Percentiles rank a stretch among this genome's conserved stretches.
Evolutionary conservation across 441 rosid genomes (phyloP).

Genomic region (Mallotus repandus): DNA sequence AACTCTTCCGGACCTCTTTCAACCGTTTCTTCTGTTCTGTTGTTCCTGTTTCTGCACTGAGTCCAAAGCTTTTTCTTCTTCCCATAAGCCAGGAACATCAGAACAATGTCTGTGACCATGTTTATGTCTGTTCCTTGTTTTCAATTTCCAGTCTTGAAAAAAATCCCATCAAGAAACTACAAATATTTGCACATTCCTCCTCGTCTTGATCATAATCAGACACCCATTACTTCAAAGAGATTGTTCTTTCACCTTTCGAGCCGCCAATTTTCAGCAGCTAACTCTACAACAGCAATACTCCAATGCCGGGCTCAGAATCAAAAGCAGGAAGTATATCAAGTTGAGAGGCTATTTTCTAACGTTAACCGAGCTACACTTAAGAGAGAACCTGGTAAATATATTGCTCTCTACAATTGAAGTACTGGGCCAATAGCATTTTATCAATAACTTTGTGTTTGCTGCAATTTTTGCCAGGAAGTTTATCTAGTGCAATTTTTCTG

Average conservation of each 20-base stretch:
- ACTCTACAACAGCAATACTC: slow-evolving; percentile 13
- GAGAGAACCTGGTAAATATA: slow-evolving; percentile 68
- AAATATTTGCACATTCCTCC: slow-evolving; percentile 5
- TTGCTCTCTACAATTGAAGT: neutral
- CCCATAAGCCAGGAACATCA: neutral
- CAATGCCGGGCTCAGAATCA: slow-evolving; percentile 40
- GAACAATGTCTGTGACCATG: slow-evolving; percentile 17
- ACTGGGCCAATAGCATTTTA: neutral
- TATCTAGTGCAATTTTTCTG: slow-evolving; percentile 74
- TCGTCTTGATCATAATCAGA: neutral
- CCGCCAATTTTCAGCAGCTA: neutral
- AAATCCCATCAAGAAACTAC: slow-evolving; percentile 19
- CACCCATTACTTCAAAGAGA: neutral
- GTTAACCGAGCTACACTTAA: slow-evolving; percentile 70
- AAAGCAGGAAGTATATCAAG: slow-evolving; percentile 38
- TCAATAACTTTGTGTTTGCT: neutral
- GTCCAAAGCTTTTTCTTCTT: no score
- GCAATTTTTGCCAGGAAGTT: slow-evolving; percentile 52
- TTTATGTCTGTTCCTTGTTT: neutral
- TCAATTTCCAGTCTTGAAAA: slow-evolving; percentile 4
- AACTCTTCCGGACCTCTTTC: neutral
- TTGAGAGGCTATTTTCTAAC: slow-evolving; percentile 87
- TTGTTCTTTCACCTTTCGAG: neutral
- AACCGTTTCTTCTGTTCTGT: neutral
- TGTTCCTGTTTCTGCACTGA: neutral